Evolutionary conservation across 2,329 filamentous ascomycete genomes (phyloP), one percentile per base, ranked within the genome.

Genomic region (Alternaria burnsii): DNA sequence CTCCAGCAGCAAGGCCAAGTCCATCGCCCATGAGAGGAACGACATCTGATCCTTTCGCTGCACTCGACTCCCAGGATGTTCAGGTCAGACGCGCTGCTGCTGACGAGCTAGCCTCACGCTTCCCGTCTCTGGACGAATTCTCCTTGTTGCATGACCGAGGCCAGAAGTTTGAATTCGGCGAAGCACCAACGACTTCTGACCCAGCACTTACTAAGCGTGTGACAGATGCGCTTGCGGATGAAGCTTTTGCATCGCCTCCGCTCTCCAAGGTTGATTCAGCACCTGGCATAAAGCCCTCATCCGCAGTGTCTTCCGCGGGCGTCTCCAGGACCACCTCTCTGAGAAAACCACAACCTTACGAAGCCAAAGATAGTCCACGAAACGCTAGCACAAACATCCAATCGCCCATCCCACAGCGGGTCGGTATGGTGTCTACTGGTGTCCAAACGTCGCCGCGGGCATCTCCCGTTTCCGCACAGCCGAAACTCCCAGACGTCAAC

Each of bases 101-200:
- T 2, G 95, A 98, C 68, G 94, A 98, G 72, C 82, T 97, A 26
- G 93, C 94, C 0, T 86, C 88, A 28, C 87, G 91, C 53, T 99
- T 97, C 69, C 95, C 95, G 0, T 94, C 92, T 6, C 83, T 99
- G 24, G 94, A 98, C 71, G 92, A 98, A 69, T 99, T 99, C 74
- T 90, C 94, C 3, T 83, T 99, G 18, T 82, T 97, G 44, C 93
- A 97, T 69, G 93, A 98, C 64, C 87, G 91, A 63, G 91, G 91
- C 3, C 81, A 87, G 62, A 94, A 92, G 61, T 97, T 97, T 70
- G 89, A 94, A 55, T 97, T 97, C 75, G 89, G 70, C 1, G 78
- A 83, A 43, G 53, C 66, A 30, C 65, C 71, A 41, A 55, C 64
- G 7, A 82, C 85, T 24, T 79, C 81, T 40, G 77, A 76, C 11